Evolutionary conservation across 192 early-diverging fungal genomes (phyloP).

Genomic region (Entrophospora sp.): DNA sequence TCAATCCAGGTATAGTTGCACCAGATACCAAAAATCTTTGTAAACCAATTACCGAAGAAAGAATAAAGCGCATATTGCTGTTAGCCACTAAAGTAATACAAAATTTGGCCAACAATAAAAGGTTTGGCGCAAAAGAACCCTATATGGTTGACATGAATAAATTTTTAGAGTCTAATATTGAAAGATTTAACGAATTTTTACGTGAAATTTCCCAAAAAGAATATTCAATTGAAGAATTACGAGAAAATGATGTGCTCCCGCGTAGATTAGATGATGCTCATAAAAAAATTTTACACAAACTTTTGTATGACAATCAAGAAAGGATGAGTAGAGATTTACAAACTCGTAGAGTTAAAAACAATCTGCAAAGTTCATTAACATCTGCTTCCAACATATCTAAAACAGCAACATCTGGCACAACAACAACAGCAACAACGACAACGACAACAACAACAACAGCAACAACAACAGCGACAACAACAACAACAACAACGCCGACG

Average conservation of each 20-base stretch:
- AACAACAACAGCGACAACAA: too few relatives aligned
- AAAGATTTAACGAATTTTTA: conserved; percentile 69
- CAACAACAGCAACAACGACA: too few relatives aligned
- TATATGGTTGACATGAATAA: conserved; percentile 90
- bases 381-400: too few relatives aligned
- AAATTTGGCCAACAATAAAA: conserved; percentile 88
- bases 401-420: too few relatives aligned
- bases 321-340: conserved; percentile 58
- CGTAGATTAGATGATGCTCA: conserved; percentile 31
- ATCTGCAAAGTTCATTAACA: background rate
- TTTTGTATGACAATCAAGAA: conserved; percentile 60
- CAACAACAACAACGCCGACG: too few relatives aligned
- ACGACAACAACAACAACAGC: too few relatives aligned
- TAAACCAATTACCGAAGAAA: conserved; percentile 48
- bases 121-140: conserved; percentile 87
- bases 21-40: conserved; percentile 69
- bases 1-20: conserved; percentile 88
- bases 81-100: conserved; percentile 91
- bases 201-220: conserved; percentile 76
- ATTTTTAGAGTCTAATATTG: conserved; percentile 72
- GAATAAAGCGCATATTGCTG: conserved; percentile 73
- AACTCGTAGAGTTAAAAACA: conserved; percentile 30
- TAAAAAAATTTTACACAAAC: conserved; percentile 43
- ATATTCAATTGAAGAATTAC: background rate
- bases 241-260: background rate